phyloP scores from a whole-genome alignment of 257 asterid genomes.

The Penstemon newberryi region DNA sequence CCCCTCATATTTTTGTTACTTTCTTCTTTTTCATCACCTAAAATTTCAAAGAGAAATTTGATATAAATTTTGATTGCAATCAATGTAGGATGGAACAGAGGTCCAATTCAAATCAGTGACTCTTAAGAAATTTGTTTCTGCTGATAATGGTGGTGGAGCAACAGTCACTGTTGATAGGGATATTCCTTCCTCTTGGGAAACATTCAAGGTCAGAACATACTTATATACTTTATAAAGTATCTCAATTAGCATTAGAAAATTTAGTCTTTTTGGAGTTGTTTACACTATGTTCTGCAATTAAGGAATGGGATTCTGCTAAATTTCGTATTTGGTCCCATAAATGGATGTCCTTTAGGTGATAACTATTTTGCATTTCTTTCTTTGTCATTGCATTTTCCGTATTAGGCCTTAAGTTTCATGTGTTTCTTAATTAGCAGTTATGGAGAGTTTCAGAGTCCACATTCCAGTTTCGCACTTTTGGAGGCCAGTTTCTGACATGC shows the following conservation, averaged over 20 bases:
- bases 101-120: slow-evolving; percentile 58
- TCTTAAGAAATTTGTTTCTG: slow-evolving; percentile 58
- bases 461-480: slow-evolving; percentile 69
- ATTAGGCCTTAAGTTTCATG: slow-evolving; percentile 4
- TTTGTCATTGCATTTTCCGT: neutral
- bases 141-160: slow-evolving; percentile 74
- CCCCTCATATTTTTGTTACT: slow-evolving; percentile 1
- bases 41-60: neutral
- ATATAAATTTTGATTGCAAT: neutral
- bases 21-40: neutral
- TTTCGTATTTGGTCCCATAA: neutral
- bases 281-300: neutral
- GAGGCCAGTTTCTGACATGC: slow-evolving; percentile 67
- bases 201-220: slow-evolving; percentile 51
- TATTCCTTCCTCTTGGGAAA: slow-evolving; percentile 68
- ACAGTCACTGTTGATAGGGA: slow-evolving; percentile 59
- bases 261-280: neutral
- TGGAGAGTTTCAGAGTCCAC: slow-evolving; percentile 75
- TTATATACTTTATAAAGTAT: neutral
- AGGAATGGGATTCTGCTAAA: slow-evolving; percentile 4
- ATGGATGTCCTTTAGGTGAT: neutral
- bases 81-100: slow-evolving; percentile 80
- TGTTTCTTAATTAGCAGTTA: slow-evolving; percentile 41
- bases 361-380: neutral
- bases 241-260: neutral